These are phyloP conservation scores for Leucogyrophana mollusca DNA, from an alignment of 768 basidiomycete species.

Conservation along the genomic window DNA sequence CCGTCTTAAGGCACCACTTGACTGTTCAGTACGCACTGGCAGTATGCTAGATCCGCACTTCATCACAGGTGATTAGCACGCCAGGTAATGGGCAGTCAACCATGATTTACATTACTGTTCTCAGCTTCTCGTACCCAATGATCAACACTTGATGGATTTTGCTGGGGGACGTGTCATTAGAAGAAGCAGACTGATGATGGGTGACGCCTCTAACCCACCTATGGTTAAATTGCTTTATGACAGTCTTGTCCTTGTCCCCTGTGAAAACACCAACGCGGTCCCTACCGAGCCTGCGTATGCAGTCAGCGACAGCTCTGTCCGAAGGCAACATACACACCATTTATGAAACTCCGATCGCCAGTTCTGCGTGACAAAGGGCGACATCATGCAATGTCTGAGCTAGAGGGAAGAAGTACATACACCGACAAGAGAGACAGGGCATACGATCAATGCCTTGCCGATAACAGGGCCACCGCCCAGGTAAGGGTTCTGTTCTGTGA, in stretches of 20 bases:
- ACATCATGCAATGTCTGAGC: not conserved
- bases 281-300: constrained; percentile 46
- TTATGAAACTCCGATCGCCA: constrained; percentile 96
- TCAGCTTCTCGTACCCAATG: constrained; percentile 91
- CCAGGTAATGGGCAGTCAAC: not conserved
- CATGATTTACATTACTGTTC: constrained; percentile 71
- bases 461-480: constrained; percentile 51
- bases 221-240: constrained; percentile 71
- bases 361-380: constrained; percentile 51
- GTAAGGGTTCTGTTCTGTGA: constrained; percentile 81
- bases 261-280: constrained; percentile 57
- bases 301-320: too few relatives aligned
- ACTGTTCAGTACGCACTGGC: constrained; percentile 47
- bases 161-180: constrained; percentile 32
- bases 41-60: constrained; percentile 58
- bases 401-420: constrained; percentile 39
- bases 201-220: constrained; percentile 45
- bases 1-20: not conserved
- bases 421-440: constrained; percentile 87
- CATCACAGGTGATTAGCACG: constrained; percentile 3
- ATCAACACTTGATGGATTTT: constrained; percentile 83
- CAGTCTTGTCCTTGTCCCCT: constrained; percentile 55
- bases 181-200: not conserved
- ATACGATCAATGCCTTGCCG: constrained; percentile 88
- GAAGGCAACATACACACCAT: constrained; percentile 85